Conservation (phyloP, 768 basidiomycete genomes). For the Mycena vitilis region DNA sequence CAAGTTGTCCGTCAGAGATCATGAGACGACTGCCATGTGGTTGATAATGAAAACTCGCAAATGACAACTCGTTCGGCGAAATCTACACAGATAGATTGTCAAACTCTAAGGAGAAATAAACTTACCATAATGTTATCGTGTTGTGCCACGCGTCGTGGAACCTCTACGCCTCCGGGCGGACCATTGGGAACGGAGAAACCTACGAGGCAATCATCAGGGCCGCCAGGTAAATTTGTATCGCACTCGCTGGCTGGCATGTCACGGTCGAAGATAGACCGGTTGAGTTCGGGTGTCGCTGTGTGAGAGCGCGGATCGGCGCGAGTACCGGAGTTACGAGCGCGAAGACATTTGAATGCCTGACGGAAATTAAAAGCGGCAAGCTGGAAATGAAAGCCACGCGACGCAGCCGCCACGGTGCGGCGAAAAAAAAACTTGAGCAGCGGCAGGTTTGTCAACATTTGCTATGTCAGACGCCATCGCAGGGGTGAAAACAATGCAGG, state of each 20-base stretch:
- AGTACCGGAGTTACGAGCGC: slow-evolving; percentile 10
- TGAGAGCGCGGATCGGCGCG: slow-evolving; percentile 15
- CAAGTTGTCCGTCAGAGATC: background rate
- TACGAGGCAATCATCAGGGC: slow-evolving; percentile 4
- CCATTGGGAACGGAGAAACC: slow-evolving; percentile 9
- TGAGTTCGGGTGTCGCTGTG: slow-evolving; percentile 13
- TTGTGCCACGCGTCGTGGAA: background rate
- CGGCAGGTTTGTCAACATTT: slow-evolving; percentile 6
- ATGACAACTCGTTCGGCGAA: slow-evolving; percentile 7
- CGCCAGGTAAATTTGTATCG: slow-evolving; percentile 10
- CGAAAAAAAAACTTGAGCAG: background rate
- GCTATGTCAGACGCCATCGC: slow-evolving; percentile 4
- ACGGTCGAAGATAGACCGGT: slow-evolving; percentile 14
- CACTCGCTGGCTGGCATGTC: slow-evolving; percentile 7
- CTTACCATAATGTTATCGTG: background rate
- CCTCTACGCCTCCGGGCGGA: slow-evolving; percentile 18
- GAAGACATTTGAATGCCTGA: slow-evolving; percentile 12
- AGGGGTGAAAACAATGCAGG: background rate
- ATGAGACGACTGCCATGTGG: background rate
- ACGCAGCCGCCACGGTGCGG: slow-evolving; percentile 2
- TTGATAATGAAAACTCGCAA: background rate
- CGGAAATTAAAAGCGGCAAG: slow-evolving; percentile 31
- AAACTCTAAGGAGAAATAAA: background rate
- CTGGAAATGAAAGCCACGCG: slow-evolving; percentile 29
- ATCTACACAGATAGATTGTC: background rate